Evolutionary conservation across 768 basidiomycete species (phyloP).

Genomic region (Lanmaoa rubissima): DNA sequence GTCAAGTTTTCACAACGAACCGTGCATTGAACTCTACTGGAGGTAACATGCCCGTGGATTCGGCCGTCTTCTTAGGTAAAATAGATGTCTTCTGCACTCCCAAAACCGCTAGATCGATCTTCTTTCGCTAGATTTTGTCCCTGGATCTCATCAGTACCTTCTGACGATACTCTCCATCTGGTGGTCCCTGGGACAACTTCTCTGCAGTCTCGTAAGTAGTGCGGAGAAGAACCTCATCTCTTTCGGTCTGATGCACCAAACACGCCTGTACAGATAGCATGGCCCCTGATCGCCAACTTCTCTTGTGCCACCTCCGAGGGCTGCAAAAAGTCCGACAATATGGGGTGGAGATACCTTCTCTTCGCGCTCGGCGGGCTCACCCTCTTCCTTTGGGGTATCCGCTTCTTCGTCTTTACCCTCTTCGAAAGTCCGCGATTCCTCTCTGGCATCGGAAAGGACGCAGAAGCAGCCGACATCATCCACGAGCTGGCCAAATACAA

Average conservation of each 20-base stretch:
- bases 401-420: slow-evolving; percentile 52
- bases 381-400: slow-evolving; percentile 50
- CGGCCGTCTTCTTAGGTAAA: slow-evolving; percentile 49
- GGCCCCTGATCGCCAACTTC: slow-evolving; percentile 57
- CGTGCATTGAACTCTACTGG: background rate
- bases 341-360: slow-evolving; percentile 65
- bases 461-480: slow-evolving; percentile 47
- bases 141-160: slow-evolving; percentile 55
- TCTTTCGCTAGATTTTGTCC: slow-evolving; percentile 44
- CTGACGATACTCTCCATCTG: slow-evolving; percentile 56
- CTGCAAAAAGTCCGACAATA: slow-evolving; percentile 47
- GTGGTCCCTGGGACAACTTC: slow-evolving; percentile 58
- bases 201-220: slow-evolving; percentile 43
- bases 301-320: slow-evolving; percentile 40
- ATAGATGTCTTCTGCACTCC: background rate
- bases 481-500: slow-evolving; percentile 52
- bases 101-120: background rate
- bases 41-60: slow-evolving; percentile 57
- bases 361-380: slow-evolving; percentile 53
- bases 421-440: slow-evolving; percentile 60
- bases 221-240: background rate
- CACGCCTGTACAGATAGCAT: slow-evolving; percentile 43
- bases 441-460: slow-evolving; percentile 51
- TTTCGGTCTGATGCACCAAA: background rate
- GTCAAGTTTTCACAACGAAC: background rate